Conservation (phyloP, 2,329 filamentous ascomycete species). For the Uncinocarpus reesii region DNA sequence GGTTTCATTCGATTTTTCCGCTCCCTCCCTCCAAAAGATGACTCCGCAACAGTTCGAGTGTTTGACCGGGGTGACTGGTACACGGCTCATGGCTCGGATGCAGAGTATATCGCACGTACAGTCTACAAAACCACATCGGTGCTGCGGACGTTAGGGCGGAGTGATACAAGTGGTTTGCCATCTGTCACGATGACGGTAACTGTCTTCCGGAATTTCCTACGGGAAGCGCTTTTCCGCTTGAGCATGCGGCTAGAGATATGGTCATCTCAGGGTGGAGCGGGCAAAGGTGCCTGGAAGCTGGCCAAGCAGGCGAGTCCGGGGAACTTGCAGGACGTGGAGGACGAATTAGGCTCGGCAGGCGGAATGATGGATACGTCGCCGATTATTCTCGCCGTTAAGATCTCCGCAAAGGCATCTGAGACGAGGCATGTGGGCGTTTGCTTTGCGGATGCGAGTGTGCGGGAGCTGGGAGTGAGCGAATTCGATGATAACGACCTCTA, state of each 20-base stretch:
- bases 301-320: slow-evolving; percentile 87
- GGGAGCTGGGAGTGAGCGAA: slow-evolving; percentile 91
- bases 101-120: slow-evolving; percentile 44
- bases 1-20: slow-evolving; percentile 97
- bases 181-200: slow-evolving; percentile 94
- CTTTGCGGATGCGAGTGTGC: slow-evolving; percentile 92
- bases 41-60: slow-evolving; percentile 61
- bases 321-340: slow-evolving; percentile 93
- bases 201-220: slow-evolving; percentile 88
- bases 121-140: slow-evolving; percentile 98
- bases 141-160: slow-evolving; percentile 75
- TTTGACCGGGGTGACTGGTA: slow-evolving; percentile 95
- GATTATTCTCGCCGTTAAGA: slow-evolving; percentile 90
- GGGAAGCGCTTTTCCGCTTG: slow-evolving; percentile 83
- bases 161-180: slow-evolving; percentile 70
- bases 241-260: slow-evolving; percentile 89
- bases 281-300: slow-evolving; percentile 75
- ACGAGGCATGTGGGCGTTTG: slow-evolving; percentile 84
- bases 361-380: slow-evolving; percentile 76
- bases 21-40: slow-evolving; percentile 59
- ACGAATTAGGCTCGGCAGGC: slow-evolving; percentile 61
- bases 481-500: slow-evolving; percentile 98
- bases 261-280: slow-evolving; percentile 49
- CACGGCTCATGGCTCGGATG: slow-evolving; percentile 49
- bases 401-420: slow-evolving; percentile 76